Conservation (phyloP, 2,329 filamentous ascomycete genomes). For the Davidsoniella australis region DNA sequence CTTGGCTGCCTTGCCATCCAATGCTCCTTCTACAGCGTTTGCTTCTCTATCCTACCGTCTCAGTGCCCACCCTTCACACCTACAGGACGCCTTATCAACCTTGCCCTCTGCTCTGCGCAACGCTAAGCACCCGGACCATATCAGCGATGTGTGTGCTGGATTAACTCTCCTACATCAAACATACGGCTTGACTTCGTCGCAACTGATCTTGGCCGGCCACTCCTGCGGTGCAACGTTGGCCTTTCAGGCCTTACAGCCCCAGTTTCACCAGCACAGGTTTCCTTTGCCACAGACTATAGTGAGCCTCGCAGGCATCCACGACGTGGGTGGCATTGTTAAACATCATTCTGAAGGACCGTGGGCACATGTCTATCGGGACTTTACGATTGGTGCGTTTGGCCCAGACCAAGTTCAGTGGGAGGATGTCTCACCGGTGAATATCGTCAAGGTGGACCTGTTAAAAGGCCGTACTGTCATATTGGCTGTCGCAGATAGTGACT, state of each 20-base stretch:
- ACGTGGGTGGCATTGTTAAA: conserved; percentile 19
- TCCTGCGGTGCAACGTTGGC: conserved; percentile 42
- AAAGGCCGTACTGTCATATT: not conserved
- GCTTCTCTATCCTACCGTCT: conserved; percentile 43
- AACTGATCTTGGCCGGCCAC: conserved; percentile 43
- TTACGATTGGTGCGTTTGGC: conserved; percentile 32
- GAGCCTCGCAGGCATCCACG: conserved; percentile 35
- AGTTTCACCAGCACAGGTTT: conserved; percentile 11
- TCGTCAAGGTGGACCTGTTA: not conserved
- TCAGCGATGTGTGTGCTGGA: conserved; percentile 37
- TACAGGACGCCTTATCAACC: conserved; percentile 18
- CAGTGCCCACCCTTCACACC: conserved; percentile 31
- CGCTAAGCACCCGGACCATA: conserved; percentile 40
- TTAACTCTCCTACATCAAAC: conserved; percentile 29
- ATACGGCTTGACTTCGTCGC: conserved; percentile 26
- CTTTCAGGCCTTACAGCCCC: conserved; percentile 25
- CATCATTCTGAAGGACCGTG: conserved; percentile 21
- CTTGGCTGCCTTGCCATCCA: not conserved
- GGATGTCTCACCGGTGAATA: conserved; percentile 22
- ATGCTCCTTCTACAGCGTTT: not conserved
- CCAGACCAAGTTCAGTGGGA: conserved; percentile 22
- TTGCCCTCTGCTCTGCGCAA: conserved; percentile 20
- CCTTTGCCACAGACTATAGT: conserved; percentile 22
- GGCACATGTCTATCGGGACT: conserved; percentile 22
- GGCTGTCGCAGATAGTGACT: conserved; percentile 1